phyloP scores from a whole-genome alignment of 2,329 filamentous ascomycete genomes.

The Neonectria magnoliae region DNA sequence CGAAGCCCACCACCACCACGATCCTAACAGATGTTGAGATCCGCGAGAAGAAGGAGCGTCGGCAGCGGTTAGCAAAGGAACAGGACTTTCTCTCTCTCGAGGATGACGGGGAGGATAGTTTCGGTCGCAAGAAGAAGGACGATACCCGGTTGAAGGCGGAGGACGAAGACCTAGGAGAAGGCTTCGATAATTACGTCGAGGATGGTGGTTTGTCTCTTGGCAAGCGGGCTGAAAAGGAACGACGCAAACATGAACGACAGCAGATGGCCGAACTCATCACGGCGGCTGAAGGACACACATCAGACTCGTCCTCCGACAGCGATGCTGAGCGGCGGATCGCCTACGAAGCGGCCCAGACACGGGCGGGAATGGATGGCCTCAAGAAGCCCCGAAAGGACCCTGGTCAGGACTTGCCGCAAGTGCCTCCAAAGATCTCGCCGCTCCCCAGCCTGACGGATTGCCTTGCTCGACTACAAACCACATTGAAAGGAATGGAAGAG shows the following conservation, averaged over 20 bases:
- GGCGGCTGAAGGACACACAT: constrained; percentile 75
- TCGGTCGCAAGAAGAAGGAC: constrained; percentile 65
- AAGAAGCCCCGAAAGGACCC: constrained; percentile 55
- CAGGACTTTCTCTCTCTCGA: constrained; percentile 74
- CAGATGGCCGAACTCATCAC: constrained; percentile 88
- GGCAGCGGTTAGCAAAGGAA: constrained; percentile 79
- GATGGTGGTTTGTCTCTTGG: constrained; percentile 84
- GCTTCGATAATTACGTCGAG: constrained; percentile 91
- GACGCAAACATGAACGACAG: constrained; percentile 70
- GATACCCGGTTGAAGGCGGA: constrained; percentile 82
- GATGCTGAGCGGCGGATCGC: constrained; percentile 78
- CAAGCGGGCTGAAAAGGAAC: constrained; percentile 80
- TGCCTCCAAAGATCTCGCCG: constrained; percentile 79
- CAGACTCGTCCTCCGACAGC: constrained; percentile 73
- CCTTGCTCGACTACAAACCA: constrained; percentile 69
- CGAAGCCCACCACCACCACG: constrained; percentile 49
- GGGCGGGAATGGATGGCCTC: constrained; percentile 83
- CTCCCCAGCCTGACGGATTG: constrained; percentile 78
- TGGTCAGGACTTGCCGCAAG: constrained; percentile 58
- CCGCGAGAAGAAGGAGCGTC: constrained; percentile 87
- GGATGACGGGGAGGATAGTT: constrained; percentile 63
- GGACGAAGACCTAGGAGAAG: constrained; percentile 92
- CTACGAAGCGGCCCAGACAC: constrained; percentile 87
- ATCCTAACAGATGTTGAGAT: constrained; percentile 90
- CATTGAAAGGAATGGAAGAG: constrained; percentile 70